phyloP scores from a whole-genome alignment of 345 rosid species.

The Populus simonii region DNA sequence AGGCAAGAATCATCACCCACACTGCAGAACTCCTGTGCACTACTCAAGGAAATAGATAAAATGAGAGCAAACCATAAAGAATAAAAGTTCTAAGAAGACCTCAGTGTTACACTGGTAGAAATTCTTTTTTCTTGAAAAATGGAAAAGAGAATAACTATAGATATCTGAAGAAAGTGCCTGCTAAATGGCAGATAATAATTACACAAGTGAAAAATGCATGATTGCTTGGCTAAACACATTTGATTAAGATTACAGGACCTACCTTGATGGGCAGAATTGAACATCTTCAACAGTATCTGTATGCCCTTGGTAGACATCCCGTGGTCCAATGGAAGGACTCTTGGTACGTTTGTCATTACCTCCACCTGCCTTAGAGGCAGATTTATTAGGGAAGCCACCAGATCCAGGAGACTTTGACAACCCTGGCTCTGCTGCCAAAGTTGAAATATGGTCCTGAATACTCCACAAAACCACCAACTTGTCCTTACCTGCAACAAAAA shows the following conservation, averaged over 20 bases:
- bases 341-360: constrained; percentile 36
- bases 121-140: neutral
- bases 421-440: constrained; percentile 37
- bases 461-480: constrained; percentile 60
- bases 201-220: constrained; percentile 1
- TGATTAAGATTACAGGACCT: constrained; percentile 13
- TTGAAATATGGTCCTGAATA: constrained; percentile 55
- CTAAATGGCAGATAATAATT: neutral
- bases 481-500: constrained; percentile 51
- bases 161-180: neutral
- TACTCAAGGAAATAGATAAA: constrained; percentile 5
- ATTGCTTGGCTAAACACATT: neutral
- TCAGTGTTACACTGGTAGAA: neutral
- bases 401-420: constrained; percentile 44
- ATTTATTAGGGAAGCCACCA: constrained; percentile 32
- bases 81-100: neutral
- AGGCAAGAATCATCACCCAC: constrained; percentile 78
- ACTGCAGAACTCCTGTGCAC: constrained; percentile 63
- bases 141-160: neutral
- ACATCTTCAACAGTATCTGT: constrained; percentile 67
- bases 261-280: constrained; percentile 66
- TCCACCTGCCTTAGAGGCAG: constrained; percentile 42
- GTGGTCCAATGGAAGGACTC: constrained; percentile 49
- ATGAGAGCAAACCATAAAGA: neutral
- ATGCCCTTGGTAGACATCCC: constrained; percentile 58